Evolutionary conservation across 1,284 basidiomycete species (phyloP).

Genomic region (Stygiomarasmius scandens): DNA sequence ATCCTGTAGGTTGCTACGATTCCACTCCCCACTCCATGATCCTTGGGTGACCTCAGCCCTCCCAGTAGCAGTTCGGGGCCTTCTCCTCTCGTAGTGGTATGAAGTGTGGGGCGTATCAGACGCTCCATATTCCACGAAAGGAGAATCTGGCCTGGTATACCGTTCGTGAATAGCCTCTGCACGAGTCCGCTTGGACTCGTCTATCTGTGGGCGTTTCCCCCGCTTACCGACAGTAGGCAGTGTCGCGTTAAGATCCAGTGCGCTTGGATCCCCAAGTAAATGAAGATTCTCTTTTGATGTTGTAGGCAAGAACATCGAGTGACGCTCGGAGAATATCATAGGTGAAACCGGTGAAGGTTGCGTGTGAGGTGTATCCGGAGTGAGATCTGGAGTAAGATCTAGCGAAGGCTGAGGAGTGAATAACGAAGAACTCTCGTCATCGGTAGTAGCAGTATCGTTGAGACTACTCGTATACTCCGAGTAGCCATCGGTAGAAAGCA

Average conservation of each 20-base stretch:
- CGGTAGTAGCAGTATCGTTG: background rate
- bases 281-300: background rate
- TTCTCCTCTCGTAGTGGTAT: background rate
- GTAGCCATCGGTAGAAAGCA: background rate
- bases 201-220: background rate
- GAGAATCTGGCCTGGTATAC: background rate
- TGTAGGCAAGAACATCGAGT: background rate
- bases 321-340: slow-evolving; percentile 10
- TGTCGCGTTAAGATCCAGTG: background rate
- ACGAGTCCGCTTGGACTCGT: background rate
- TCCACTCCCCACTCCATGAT: slow-evolving; percentile 38
- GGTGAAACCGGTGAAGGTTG: slow-evolving; percentile 6
- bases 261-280: background rate
- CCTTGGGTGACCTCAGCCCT: background rate
- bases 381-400: background rate
- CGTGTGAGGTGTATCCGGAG: slow-evolving; percentile 1
- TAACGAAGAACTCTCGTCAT: background rate
- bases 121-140: background rate
- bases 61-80: background rate
- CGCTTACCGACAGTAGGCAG: background rate
- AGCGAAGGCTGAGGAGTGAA: background rate
- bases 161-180: background rate
- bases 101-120: background rate
- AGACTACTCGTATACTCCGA: background rate
- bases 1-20: slow-evolving; percentile 28